Conservation (phyloP, 2,329 filamentous ascomycete genomes). For the Ophiostoma tasmaniense region DNA sequence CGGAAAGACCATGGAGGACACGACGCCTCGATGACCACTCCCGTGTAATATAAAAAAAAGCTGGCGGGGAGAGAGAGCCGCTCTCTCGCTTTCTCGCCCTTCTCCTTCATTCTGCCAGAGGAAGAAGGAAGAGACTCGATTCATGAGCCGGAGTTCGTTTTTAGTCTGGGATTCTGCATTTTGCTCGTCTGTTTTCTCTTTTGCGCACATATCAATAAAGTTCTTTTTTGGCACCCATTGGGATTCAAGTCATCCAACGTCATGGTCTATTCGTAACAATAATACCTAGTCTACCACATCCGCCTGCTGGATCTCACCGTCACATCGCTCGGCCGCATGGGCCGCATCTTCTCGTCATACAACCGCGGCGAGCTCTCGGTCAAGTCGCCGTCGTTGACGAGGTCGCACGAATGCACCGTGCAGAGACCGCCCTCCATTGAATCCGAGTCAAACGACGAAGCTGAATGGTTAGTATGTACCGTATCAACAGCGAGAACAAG, state of each 20-base stretch:
- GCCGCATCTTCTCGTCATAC: conserved; percentile 51
- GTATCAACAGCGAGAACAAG: neutral
- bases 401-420: conserved; percentile 70
- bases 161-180: conserved; percentile 7
- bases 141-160: conserved; percentile 9
- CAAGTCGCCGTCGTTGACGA: conserved; percentile 56
- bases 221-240: neutral
- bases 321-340: conserved; percentile 20
- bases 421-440: conserved; percentile 60
- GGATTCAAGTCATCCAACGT: too few species aligned
- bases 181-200: neutral
- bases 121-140: neutral
- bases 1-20: neutral
- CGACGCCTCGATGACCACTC: neutral
- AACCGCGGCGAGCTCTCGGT: conserved; percentile 48
- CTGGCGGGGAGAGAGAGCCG: neutral
- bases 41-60: conserved; percentile 3
- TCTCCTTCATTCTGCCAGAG: neutral
- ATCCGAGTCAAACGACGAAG: conserved; percentile 35
- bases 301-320: neutral
- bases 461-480: neutral
- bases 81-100: neutral
- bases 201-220: conserved; percentile 8
- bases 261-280: neutral
- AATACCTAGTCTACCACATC: neutral